Base-by-base conservation (phyloP, 1,284 basidiomycete species). In the Volvariella volvacea region DNA sequence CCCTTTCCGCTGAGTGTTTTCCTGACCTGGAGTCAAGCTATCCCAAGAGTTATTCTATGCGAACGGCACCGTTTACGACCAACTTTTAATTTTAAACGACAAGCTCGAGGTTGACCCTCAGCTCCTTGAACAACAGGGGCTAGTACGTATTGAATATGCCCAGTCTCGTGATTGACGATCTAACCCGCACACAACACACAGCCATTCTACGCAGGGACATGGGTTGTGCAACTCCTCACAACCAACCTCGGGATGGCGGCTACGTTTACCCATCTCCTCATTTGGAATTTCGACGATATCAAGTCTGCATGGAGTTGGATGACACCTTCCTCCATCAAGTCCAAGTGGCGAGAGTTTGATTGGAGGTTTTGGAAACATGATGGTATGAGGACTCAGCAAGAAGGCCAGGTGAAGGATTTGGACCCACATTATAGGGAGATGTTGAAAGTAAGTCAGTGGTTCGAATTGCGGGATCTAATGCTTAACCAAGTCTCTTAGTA, bases 341-440 rank as follows among this genome's bases (percentile, higher is more conserved):
- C 48, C 33, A 64, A 62, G 52, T 60, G 51, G 55, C 33, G 50
- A 4, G 57, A 55, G 25, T 61, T 73, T 47, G 54, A 70, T 41
- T 73, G 65, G 65, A 63, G 53, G 40, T 65, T 76, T 58, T 76
- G 74, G 74, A 48, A 55, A 32, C 59, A 68, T 39, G 57, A 66
- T 45, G 70, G 70, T 7, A 60, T 64, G 47, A 60, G 64, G 21
- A 52, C 62, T 3, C 47, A 59, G 10, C 44, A 49, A 1, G 51
- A 51, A 3, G 54, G 60, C 30, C 56, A 62, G 30, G n/a, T n/a
- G n/a, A n/a, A n/a, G n/a, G 61, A 65, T 22, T 50, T 69, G 8
- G 76, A 78, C 49, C 74, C 74, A 14, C 76, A 78, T 52, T 77
- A 76, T 46, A 61, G 60, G n/a, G 57, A 74, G 50, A 78, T 78